Percentiles rank a stretch among this genome's conserved stretches.
Evolutionary conservation across 1,139 yeast species (phyloP).

Genomic region (Diutina mesorugosa): DNA sequence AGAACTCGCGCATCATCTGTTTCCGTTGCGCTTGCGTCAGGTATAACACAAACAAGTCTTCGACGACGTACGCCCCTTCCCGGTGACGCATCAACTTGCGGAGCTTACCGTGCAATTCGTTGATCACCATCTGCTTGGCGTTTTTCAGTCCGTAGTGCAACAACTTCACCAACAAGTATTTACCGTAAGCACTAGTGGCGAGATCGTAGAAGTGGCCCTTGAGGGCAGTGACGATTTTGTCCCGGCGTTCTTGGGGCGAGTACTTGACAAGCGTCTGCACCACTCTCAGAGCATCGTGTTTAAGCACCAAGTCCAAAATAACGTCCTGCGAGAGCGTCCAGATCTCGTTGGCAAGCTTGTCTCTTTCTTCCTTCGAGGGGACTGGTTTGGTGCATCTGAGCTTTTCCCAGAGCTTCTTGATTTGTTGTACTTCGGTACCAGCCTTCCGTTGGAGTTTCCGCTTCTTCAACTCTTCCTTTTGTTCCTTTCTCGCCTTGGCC

Average conservation of each 20-base stretch:
- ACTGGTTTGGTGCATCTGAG: slow-evolving; percentile 80
- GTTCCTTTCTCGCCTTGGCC: slow-evolving; percentile 13
- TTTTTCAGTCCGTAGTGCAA: slow-evolving; percentile 86
- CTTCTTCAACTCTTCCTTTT: slow-evolving; percentile 64
- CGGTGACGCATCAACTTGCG: slow-evolving; percentile 91
- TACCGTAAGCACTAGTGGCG: slow-evolving; percentile 90
- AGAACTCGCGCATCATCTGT: slow-evolving; percentile 89
- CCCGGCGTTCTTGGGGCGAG: slow-evolving; percentile 71
- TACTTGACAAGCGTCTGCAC: slow-evolving; percentile 89
- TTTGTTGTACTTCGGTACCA: slow-evolving; percentile 74
- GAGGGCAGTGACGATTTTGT: slow-evolving; percentile 51
- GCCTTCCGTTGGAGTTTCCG: slow-evolving; percentile 80
- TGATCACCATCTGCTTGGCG: slow-evolving; percentile 59
- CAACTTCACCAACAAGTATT: slow-evolving; percentile 76
- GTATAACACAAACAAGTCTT: slow-evolving; percentile 81
- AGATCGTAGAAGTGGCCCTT: slow-evolving; percentile 69
- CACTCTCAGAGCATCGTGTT: slow-evolving; percentile 94
- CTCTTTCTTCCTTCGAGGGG: slow-evolving; percentile 65
- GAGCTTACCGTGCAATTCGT: slow-evolving; percentile 82
- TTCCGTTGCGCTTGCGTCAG: slow-evolving; percentile 74
- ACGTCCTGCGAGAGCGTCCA: slow-evolving; percentile 75
- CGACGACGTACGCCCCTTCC: slow-evolving; percentile 98
- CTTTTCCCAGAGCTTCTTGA: slow-evolving; percentile 85
- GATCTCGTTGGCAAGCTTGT: slow-evolving; percentile 67
- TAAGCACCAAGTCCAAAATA: slow-evolving; percentile 73